These are phyloP conservation scores for Magnusiomyces sp. DNA, from an alignment of 1,139 yeast genomes.

Conservation along the genomic window DNA sequence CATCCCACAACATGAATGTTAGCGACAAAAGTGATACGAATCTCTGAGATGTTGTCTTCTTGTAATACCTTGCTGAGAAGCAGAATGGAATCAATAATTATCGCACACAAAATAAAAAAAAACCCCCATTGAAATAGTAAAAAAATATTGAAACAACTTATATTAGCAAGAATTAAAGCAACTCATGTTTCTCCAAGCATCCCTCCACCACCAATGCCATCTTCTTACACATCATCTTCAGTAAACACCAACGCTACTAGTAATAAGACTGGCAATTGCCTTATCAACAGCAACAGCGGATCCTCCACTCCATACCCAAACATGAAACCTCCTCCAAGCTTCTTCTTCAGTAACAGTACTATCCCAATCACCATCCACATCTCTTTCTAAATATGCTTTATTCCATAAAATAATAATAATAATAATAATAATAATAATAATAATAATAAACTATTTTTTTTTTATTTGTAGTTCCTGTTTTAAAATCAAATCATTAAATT, in stretches of 20 bases:
- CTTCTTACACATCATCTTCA: constrained; percentile 1
- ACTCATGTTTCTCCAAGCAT: constrained; percentile 10
- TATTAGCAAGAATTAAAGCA: constrained; percentile 39
- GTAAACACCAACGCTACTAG: neutral
- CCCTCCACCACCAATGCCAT: constrained; percentile 20
- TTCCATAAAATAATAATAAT: no score
- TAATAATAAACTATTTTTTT: no score
- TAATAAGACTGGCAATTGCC: neutral
- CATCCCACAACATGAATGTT: no score
- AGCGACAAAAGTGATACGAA: no score
- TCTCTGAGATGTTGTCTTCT: no score
- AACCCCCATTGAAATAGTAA: no score
- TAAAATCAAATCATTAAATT: no score
- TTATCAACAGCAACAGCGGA: neutral
- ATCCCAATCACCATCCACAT: constrained; percentile 16
- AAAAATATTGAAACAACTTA: constrained; percentile 56
- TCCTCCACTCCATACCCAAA: neutral
- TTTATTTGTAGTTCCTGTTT: no score
- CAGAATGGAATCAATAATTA: no score
- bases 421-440: no score
- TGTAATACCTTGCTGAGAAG: no score
- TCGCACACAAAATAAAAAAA: no score
- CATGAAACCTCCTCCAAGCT: constrained; percentile 8
- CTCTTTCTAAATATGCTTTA: constrained; percentile 11
- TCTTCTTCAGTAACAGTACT: constrained; percentile 4